These are phyloP conservation scores for Boechera stricta DNA, from an alignment of 345 rosid species.

Conservation along the genomic window DNA sequence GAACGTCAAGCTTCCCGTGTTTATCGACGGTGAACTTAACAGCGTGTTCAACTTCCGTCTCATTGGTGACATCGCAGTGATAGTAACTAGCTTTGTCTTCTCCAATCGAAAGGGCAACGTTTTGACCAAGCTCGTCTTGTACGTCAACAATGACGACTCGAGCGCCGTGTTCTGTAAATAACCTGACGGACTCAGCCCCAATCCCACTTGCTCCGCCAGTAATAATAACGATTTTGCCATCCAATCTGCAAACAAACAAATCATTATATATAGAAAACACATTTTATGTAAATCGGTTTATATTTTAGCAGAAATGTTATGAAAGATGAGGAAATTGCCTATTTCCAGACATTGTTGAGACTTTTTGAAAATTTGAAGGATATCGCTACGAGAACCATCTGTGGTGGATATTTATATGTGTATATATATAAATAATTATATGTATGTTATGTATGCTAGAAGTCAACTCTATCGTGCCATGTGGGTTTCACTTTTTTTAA, in stretches of 20 bases:
- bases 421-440: neutral
- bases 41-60: conserved; percentile 70
- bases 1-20: conserved; percentile 68
- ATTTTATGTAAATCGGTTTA: neutral
- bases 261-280: neutral
- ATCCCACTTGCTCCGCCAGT: conserved; percentile 96
- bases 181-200: conserved; percentile 71
- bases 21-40: conserved; percentile 58
- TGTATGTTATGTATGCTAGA: neutral
- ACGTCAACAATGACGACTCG: conserved; percentile 70
- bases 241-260: conserved; percentile 56
- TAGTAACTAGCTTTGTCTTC: conserved; percentile 53
- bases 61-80: conserved; percentile 84
- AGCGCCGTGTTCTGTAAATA: conserved; percentile 75
- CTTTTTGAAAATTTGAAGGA: conserved; percentile 7
- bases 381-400: neutral
- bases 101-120: conserved; percentile 54
- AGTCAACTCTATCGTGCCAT: conserved; percentile 46
- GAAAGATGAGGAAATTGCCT: conserved; percentile 29
- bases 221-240: conserved; percentile 81
- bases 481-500: conserved; percentile 41
- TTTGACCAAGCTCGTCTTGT: conserved; percentile 70
- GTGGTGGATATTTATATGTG: conserved; percentile 24
- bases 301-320: neutral
- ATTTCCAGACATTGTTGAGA: conserved; percentile 34